phyloP scores from a whole-genome alignment of 2,329 filamentous ascomycete species.

The Xylariaceae sp. region DNA sequence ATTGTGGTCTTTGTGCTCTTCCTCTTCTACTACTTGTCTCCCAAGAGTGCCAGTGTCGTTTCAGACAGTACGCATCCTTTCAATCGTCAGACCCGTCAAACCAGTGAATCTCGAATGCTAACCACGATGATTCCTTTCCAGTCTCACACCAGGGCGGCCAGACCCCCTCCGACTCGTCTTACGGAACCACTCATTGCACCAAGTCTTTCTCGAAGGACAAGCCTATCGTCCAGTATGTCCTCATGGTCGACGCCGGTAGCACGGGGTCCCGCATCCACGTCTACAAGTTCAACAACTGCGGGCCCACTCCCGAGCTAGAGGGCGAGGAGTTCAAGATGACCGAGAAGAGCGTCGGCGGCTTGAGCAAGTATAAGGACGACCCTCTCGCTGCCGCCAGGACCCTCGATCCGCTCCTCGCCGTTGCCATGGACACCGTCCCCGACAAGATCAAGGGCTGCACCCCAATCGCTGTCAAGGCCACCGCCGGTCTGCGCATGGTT shows the following conservation, averaged over 20 bases:
- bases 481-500: slow-evolving; percentile 85
- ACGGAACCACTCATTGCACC: slow-evolving; percentile 72
- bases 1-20: slow-evolving; percentile 59
- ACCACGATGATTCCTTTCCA: slow-evolving; percentile 1
- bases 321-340: slow-evolving; percentile 93
- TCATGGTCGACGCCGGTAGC: slow-evolving; percentile 98
- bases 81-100: too few species aligned
- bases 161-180: slow-evolving; percentile 56
- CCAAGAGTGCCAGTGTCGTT: slow-evolving; percentile 55
- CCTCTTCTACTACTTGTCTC: slow-evolving; percentile 63
- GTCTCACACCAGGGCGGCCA: slow-evolving; percentile 44
- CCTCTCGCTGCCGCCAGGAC: slow-evolving; percentile 85
- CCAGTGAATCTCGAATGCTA: too few species aligned
- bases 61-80: slow-evolving; percentile 39
- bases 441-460: slow-evolving; percentile 88
- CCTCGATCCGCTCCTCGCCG: slow-evolving; percentile 82
- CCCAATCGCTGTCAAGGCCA: slow-evolving; percentile 96
- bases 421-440: slow-evolving; percentile 80
- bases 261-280: slow-evolving; percentile 98
- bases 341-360: slow-evolving; percentile 74
- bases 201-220: slow-evolving; percentile 84
- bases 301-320: slow-evolving; percentile 90
- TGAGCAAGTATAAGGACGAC: slow-evolving; percentile 86
- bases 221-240: slow-evolving; percentile 92
- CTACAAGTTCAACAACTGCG: slow-evolving; percentile 99